A percentile compares a stretch with the other conserved stretches of the same genome.
Conservation (phyloP, 2,329 filamentous ascomycete species). For the Tolypocladium capitatum region DNA sequence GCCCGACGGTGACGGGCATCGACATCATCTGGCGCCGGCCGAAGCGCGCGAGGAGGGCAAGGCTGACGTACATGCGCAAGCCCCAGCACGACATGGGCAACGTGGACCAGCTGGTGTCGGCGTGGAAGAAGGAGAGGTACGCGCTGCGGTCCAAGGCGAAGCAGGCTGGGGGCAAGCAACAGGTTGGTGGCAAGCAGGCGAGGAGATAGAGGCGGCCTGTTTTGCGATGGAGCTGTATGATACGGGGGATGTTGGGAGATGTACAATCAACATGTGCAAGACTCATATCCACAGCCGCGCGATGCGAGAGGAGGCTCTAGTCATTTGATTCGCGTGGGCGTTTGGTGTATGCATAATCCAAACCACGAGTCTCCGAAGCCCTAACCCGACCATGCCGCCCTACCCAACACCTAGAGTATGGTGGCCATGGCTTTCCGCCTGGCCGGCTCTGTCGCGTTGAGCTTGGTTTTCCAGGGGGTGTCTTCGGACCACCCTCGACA, state of each 20-base stretch:
- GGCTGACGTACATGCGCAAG: slow-evolving; percentile 83
- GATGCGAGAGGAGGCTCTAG: not conserved
- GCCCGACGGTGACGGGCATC: slow-evolving; percentile 75
- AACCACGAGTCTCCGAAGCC: too few species aligned
- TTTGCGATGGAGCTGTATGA: slow-evolving; percentile 13
- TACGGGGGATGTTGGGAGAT: slow-evolving; percentile 4
- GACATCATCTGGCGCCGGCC: slow-evolving; percentile 80
- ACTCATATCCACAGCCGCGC: not conserved
- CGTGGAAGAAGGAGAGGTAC: slow-evolving; percentile 33
- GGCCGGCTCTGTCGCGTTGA: too few species aligned
- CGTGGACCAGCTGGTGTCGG: slow-evolving; percentile 63
- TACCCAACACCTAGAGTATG: too few species aligned
- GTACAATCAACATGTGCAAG: not conserved
- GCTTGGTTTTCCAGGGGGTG: too few species aligned
- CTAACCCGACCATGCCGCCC: too few species aligned
- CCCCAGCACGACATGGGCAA: slow-evolving; percentile 77
- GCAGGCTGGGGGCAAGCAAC: slow-evolving; percentile 8
- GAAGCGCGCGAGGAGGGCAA: slow-evolving; percentile 75
- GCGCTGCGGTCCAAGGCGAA: slow-evolving; percentile 22
- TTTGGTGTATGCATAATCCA: too few species aligned
- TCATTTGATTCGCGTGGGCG: too few species aligned
- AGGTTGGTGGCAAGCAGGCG: slow-evolving; percentile 6
- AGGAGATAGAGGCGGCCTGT: slow-evolving; percentile 6
- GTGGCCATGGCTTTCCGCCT: too few species aligned
- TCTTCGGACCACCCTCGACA: too few species aligned